Percentiles rank a stretch among this genome's conserved stretches.
Conservation (phyloP, 441 rosid species). For the Syzygium syzygioides region DNA sequence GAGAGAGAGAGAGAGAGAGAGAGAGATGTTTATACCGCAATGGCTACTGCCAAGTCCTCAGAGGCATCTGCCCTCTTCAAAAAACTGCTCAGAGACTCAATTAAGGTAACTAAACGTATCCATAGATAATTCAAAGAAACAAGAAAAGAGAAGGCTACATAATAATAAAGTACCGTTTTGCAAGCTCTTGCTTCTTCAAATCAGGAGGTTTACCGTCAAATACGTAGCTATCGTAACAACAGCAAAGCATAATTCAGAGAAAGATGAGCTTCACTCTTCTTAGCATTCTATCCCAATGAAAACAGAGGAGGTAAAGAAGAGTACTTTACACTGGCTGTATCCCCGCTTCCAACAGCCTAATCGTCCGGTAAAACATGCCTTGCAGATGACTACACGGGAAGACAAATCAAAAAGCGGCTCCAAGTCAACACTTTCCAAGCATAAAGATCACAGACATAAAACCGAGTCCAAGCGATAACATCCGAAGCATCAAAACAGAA, state of each 20-base stretch:
- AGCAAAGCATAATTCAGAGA: too few relatives aligned
- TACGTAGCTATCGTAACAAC: conserved; percentile 43
- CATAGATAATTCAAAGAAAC: background rate
- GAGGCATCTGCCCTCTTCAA: conserved; percentile 88
- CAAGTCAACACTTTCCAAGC: too few relatives aligned
- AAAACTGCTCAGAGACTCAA: conserved; percentile 38
- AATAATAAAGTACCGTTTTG: conserved; percentile 48
- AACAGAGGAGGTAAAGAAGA: too few relatives aligned
- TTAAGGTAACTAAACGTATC: background rate
- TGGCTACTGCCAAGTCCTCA: conserved; percentile 56
- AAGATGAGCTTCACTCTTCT: too few relatives aligned
- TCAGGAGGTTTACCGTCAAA: conserved; percentile 94
- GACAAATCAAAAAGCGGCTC: background rate
- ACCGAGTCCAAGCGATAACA: too few relatives aligned
- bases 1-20: too few relatives aligned
- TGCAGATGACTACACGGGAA: conserved; percentile 60
- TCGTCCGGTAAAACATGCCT: conserved; percentile 89
- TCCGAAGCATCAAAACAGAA: too few relatives aligned
- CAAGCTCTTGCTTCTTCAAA: conserved; percentile 84
- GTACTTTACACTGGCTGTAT: conserved; percentile 94
- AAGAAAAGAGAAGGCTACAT: too few relatives aligned
- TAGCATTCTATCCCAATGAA: too few relatives aligned
- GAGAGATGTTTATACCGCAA: conserved; percentile 34
- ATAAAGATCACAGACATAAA: too few relatives aligned
- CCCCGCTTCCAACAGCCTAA: conserved; percentile 92